Conservation (phyloP, 352 stramenopile species). For the Pythium scleroteichum region DNA sequence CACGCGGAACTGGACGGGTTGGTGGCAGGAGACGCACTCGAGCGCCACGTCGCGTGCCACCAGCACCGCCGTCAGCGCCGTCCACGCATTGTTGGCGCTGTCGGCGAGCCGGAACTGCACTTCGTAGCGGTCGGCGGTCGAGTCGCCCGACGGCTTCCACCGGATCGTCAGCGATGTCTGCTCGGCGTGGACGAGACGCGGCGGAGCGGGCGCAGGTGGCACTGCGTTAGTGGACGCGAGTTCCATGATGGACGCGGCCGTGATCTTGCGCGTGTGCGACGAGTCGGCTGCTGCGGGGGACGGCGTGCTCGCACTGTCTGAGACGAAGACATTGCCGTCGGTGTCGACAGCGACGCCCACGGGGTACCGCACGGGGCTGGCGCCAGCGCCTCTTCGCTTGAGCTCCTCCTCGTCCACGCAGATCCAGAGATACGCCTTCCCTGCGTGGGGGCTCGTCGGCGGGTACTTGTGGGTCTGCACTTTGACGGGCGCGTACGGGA, state of each 20-base stretch:
- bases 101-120: constrained; percentile 61
- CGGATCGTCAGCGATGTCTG: constrained; percentile 51
- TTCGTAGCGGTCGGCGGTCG: constrained; percentile 75
- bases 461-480: constrained; percentile 76
- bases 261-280: constrained; percentile 47
- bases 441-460: constrained; percentile 50
- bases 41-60: constrained; percentile 47
- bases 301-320: constrained; percentile 27
- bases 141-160: constrained; percentile 63
- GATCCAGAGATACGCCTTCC: constrained; percentile 77
- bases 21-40: constrained; percentile 49
- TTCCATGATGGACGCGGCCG: constrained; percentile 60
- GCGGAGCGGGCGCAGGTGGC: constrained; percentile 38
- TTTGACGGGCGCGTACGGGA: constrained; percentile 72
- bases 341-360: constrained; percentile 66
- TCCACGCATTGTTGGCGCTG: constrained; percentile 51
- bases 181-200: constrained; percentile 48
- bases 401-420: constrained; percentile 67
- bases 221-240: constrained; percentile 42
- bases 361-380: constrained; percentile 59
- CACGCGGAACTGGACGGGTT: constrained; percentile 56
- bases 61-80: constrained; percentile 36
- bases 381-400: constrained; percentile 43
- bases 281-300: constrained; percentile 8
- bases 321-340: constrained; percentile 76